phyloP scores from a whole-genome alignment of 345 rosid genomes.

The Eucalyptus caleyi region DNA sequence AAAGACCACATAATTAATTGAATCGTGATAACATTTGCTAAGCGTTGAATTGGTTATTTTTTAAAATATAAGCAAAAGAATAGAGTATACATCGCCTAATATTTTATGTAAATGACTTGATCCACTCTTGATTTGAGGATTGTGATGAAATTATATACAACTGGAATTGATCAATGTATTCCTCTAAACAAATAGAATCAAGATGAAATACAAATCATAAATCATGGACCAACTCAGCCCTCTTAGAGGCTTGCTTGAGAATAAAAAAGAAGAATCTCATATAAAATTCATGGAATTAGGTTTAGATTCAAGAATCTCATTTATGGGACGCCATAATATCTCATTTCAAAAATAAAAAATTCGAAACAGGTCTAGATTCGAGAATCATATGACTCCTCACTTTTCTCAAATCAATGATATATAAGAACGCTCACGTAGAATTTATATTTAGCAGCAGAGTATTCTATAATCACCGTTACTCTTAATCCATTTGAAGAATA shows the following conservation, averaged over 20 bases:
- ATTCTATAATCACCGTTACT: background rate
- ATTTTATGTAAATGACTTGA: background rate
- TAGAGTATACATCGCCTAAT: background rate
- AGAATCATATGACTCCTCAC: background rate
- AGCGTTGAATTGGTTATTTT: background rate
- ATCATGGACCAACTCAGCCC: background rate
- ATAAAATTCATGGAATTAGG: background rate
- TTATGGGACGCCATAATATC: background rate
- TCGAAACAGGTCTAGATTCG: background rate
- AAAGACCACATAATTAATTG: background rate
- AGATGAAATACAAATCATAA: background rate
- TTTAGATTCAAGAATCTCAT: background rate
- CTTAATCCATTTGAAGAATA: background rate
- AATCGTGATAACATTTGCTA: background rate
- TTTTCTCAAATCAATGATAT: background rate
- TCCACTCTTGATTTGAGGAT: background rate
- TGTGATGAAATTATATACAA: background rate
- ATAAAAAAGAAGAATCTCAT: background rate
- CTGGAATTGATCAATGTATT: background rate
- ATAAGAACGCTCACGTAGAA: background rate
- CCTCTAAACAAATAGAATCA: background rate
- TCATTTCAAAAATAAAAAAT: background rate
- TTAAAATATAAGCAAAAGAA: background rate
- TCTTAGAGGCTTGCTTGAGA: background rate
- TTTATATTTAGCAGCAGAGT: background rate